Evolutionary conservation across 2,329 filamentous ascomycete genomes (phyloP).

Genomic region (Xylaria multiplex): DNA sequence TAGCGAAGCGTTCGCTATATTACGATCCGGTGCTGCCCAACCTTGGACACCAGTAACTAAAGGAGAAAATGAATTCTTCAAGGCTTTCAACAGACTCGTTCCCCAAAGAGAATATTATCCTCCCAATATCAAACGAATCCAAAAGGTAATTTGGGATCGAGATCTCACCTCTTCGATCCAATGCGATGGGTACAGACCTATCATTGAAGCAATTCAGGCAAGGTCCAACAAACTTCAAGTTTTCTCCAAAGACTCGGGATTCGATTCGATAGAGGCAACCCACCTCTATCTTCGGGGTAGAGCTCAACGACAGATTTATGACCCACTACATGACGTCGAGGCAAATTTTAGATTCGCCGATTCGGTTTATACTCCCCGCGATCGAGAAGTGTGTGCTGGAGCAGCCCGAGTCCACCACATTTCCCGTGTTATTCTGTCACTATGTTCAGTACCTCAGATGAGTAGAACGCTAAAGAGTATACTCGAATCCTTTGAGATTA

Average conservation of each 20-base stretch:
- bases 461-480: slow-evolving; percentile 15
- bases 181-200: slow-evolving; percentile 50
- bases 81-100: slow-evolving; percentile 44
- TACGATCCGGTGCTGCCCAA: slow-evolving; percentile 61
- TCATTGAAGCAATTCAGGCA: slow-evolving; percentile 45
- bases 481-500: slow-evolving; percentile 46
- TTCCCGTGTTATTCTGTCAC: slow-evolving; percentile 33
- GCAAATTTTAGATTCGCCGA: background rate
- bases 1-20: slow-evolving; percentile 65
- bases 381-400: slow-evolving; percentile 26
- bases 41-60: slow-evolving; percentile 56
- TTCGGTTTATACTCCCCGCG: slow-evolving; percentile 39
- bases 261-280: background rate
- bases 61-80: slow-evolving; percentile 21
- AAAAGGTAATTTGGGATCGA: slow-evolving; percentile 51
- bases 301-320: slow-evolving; percentile 36
- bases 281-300: slow-evolving; percentile 40
- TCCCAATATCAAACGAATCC: slow-evolving; percentile 45
- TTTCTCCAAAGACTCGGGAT: accelerated
- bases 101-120: slow-evolving; percentile 54
- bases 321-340: slow-evolving; percentile 31
- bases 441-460: slow-evolving; percentile 30
- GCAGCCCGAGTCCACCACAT: slow-evolving; percentile 37
- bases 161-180: slow-evolving; percentile 52
- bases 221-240: slow-evolving; percentile 47